A percentile compares a stretch with the other conserved stretches of the same genome.
Conservation (phyloP, 2,329 filamentous ascomycete genomes). For the Diplodia corticola region DNA sequence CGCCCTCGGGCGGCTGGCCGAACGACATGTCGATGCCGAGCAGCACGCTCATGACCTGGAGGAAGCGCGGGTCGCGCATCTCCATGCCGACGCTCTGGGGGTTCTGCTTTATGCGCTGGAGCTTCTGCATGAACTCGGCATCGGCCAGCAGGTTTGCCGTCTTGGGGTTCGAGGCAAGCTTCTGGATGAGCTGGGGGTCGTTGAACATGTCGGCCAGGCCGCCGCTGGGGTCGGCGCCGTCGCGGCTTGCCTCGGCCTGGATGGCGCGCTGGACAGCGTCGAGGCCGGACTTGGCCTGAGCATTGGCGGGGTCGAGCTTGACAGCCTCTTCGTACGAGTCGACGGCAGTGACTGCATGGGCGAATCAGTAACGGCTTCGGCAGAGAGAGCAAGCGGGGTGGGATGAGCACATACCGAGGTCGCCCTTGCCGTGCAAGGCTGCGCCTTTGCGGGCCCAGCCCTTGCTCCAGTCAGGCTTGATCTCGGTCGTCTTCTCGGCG, state of each 20-base stretch:
- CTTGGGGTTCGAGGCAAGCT: conserved; percentile 93
- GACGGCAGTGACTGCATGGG: conserved; percentile 65
- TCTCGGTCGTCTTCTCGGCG: conserved; percentile 86
- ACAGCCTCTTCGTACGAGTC: conserved; percentile 95
- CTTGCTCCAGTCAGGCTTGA: conserved; percentile 98
- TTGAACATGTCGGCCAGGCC: conserved; percentile 92
- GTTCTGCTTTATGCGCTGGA: conserved; percentile 78
- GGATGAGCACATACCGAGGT: conserved; percentile 60
- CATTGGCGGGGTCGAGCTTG: conserved; percentile 88
- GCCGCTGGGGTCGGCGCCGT: conserved; percentile 65
- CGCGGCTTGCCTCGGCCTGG: conserved; percentile 69
- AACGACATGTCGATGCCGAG: conserved; percentile 92
- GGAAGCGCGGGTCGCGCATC: conserved; percentile 86
- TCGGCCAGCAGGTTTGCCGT: conserved; percentile 80
- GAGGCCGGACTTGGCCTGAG: conserved; percentile 86
- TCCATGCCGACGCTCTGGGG: conserved; percentile 75
- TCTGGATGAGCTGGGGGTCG: conserved; percentile 85
- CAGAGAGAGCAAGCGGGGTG: neutral
- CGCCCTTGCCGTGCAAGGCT: conserved; percentile 82
- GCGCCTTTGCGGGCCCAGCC: conserved; percentile 93
- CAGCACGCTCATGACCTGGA: conserved; percentile 90
- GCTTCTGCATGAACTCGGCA: conserved; percentile 83
- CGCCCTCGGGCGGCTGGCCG: conserved; percentile 52
- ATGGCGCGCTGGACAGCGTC: conserved; percentile 85
- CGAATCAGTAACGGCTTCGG: conserved; percentile 24